phyloP scores from a whole-genome alignment of 2,329 filamentous ascomycete genomes.

The Aureobasidium pullulans region DNA sequence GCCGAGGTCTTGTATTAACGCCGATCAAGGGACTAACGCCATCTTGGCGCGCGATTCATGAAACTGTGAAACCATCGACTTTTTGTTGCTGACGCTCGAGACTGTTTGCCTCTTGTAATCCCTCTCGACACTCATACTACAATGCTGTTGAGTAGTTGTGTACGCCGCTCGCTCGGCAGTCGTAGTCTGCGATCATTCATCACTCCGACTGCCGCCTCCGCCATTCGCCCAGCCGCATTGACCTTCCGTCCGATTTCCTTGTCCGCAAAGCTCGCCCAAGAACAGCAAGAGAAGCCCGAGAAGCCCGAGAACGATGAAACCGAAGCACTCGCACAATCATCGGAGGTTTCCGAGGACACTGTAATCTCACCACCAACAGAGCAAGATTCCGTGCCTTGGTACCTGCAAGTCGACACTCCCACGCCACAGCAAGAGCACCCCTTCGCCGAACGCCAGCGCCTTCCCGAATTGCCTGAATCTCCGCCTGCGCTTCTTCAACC shows the following conservation, averaged over 20 bases:
- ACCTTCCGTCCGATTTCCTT: not conserved
- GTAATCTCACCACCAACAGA: not conserved
- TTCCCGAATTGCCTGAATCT: constrained; percentile 59
- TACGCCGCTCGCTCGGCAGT: not conserved
- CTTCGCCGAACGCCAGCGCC: constrained; percentile 45
- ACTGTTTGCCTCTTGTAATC: not conserved
- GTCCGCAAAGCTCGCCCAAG: not conserved
- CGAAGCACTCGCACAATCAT: not conserved
- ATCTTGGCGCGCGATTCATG: not conserved
- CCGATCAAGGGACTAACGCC: not conserved
- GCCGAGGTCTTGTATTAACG: constrained; percentile 9
- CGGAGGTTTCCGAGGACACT: not conserved
- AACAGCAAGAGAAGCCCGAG: not conserved
- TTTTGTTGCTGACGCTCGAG: not conserved
- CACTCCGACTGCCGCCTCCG: not conserved
- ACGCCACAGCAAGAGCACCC: constrained; percentile 34
- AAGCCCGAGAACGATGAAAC: not conserved
- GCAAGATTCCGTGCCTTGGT: constrained; percentile 59
- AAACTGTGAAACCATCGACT: not conserved
- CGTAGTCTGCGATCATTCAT: not conserved
- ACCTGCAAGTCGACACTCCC: constrained; percentile 61
- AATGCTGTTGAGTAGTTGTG: not conserved
- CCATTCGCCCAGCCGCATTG: not conserved
- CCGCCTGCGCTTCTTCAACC: constrained; percentile 64
- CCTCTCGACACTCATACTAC: not conserved